Evolutionary conservation across 805 yeast genomes (phyloP).

Genomic region (Hanseniaspora hatyaiensis): DNA sequence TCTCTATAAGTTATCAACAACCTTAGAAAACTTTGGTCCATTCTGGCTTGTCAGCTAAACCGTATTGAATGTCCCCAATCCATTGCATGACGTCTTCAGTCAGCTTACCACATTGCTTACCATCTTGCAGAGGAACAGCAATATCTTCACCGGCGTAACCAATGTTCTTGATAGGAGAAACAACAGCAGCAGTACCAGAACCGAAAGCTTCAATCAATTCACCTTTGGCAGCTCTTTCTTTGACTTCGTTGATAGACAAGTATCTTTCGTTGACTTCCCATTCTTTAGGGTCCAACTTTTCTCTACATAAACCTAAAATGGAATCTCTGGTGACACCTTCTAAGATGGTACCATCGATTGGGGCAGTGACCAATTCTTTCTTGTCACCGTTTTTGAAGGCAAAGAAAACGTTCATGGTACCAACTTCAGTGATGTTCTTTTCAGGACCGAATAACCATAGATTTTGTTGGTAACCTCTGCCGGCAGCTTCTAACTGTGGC

Average conservation of each 20-base stretch:
- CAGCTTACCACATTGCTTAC: slow-evolving; percentile 66
- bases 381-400: slow-evolving; percentile 65
- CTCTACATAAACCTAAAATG: slow-evolving; percentile 62
- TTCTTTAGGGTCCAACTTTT: slow-evolving; percentile 57
- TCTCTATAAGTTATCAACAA: no score
- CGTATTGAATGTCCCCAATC: slow-evolving; percentile 87
- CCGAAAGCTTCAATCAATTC: slow-evolving; percentile 91
- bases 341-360: slow-evolving; percentile 90
- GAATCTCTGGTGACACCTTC: slow-evolving; percentile 97
- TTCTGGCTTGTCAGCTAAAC: slow-evolving; percentile 53
- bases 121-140: slow-evolving; percentile 65
- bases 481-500: slow-evolving; percentile 84
- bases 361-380: slow-evolving; percentile 89
- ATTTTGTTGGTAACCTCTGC: slow-evolving; percentile 88
- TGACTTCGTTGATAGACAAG: slow-evolving; percentile 69
- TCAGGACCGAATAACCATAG: slow-evolving; percentile 93
- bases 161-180: slow-evolving; percentile 81
- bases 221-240: slow-evolving; percentile 64
- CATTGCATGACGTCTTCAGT: slow-evolving; percentile 70
- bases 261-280: slow-evolving; percentile 81
- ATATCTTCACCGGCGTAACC: slow-evolving; percentile 68
- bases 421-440: slow-evolving; percentile 82
- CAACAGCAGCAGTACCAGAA: slow-evolving; percentile 95
- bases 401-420: slow-evolving; percentile 92
- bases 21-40: slow-evolving; percentile 33